phyloP scores from a whole-genome alignment of 768 basidiomycete species.

The Infundibulicybe gibba region DNA sequence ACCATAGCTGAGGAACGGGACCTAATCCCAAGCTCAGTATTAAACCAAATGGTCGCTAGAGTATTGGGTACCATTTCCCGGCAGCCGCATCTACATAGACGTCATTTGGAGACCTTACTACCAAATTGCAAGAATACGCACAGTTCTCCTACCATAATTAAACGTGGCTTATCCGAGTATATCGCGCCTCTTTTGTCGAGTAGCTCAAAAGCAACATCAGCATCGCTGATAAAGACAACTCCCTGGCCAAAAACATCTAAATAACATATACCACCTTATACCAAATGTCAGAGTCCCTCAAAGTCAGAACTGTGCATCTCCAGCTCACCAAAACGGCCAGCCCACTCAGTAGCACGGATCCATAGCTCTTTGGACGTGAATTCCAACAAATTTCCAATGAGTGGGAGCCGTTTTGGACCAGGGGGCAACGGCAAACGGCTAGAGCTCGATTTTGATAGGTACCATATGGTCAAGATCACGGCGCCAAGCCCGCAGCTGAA shows the following conservation, averaged over 20 bases:
- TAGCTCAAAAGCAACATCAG: slow-evolving; percentile 15
- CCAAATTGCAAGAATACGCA: too few species aligned
- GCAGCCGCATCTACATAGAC: too few species aligned
- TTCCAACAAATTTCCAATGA: slow-evolving; percentile 5
- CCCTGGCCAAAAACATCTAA: slow-evolving; percentile 15
- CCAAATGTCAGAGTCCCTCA: too few species aligned
- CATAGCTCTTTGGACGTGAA: neutral
- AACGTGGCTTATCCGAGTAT: slow-evolving; percentile 16
- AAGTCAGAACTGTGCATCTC: too few species aligned
- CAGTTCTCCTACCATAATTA: slow-evolving; percentile 6
- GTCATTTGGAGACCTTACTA: too few species aligned
- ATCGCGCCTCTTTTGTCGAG: slow-evolving; percentile 24
- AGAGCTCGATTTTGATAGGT: too few species aligned
- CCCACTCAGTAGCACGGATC: slow-evolving; percentile 9
- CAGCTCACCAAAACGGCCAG: neutral
- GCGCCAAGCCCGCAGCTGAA: too few species aligned
- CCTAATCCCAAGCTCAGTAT: neutral
- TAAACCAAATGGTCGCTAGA: too few species aligned
- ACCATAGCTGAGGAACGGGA: slow-evolving; percentile 6
- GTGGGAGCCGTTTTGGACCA: slow-evolving; percentile 1
- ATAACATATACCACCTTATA: too few species aligned
- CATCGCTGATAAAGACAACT: slow-evolving; percentile 11
- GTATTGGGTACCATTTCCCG: too few species aligned
- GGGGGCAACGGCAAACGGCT: too few species aligned
- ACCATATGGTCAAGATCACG: too few species aligned